Evolutionary conservation across 2,329 filamentous ascomycete species (phyloP).

Genomic region (Rhynchosporium agropyri): DNA sequence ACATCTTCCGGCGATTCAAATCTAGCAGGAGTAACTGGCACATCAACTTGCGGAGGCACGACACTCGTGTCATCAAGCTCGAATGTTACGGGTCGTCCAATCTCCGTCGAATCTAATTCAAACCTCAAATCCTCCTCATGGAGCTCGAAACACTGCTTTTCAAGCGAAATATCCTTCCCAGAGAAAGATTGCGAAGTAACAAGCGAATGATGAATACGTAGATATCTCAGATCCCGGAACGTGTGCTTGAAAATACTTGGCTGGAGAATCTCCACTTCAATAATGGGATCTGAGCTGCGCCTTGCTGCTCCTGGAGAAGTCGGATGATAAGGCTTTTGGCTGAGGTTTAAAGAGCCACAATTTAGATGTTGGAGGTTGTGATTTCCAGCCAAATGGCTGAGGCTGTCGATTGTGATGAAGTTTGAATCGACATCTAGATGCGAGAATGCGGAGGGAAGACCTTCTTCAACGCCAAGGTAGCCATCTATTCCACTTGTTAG

Average conservation of each 20-base stretch:
- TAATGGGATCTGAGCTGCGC: constrained; percentile 18
- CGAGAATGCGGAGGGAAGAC: constrained; percentile 28
- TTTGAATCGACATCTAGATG: constrained; percentile 30
- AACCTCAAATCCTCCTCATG: constrained; percentile 28
- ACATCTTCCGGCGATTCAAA: constrained; percentile 29
- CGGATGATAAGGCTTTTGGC: constrained; percentile 23
- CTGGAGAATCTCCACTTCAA: constrained; percentile 23
- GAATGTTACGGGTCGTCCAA: constrained; percentile 18
- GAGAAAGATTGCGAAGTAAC: constrained; percentile 31
- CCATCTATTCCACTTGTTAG: constrained; percentile 27
- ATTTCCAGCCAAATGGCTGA: constrained; percentile 21
- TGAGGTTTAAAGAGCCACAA: constrained; percentile 30
- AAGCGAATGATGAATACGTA: constrained; percentile 31
- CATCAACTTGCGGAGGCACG: constrained; percentile 5
- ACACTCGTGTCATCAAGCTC: constrained; percentile 30
- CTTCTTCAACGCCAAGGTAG: constrained; percentile 26
- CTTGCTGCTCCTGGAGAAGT: constrained; percentile 16
- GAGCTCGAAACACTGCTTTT: constrained; percentile 28
- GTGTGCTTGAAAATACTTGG: constrained; percentile 24
- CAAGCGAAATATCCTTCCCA: constrained; percentile 19
- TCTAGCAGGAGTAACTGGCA: constrained; percentile 8
- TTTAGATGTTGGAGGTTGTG: constrained; percentile 29
- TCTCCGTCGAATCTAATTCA: constrained; percentile 28
- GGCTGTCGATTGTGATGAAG: constrained; percentile 23
- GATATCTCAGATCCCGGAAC: constrained; percentile 28